These are phyloP conservation scores for Bipolaris gigantea DNA, from an alignment of 2,329 filamentous ascomycete genomes.

Conservation along the genomic window DNA sequence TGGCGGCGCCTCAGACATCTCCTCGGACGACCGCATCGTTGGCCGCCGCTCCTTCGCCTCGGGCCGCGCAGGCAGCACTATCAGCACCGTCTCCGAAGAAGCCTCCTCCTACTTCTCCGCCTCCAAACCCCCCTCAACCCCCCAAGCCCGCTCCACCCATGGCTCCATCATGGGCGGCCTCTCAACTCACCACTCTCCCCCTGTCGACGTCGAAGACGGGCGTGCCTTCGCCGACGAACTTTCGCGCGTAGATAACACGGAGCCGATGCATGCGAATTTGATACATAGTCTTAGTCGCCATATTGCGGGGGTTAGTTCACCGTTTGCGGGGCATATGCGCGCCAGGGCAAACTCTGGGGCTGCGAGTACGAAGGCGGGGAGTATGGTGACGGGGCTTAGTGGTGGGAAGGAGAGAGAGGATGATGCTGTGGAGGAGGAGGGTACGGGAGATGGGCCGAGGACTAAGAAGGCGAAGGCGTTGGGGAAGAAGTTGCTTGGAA, in stretches of 20 bases:
- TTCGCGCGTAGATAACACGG: conserved; percentile 40
- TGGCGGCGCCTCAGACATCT: conserved; percentile 29
- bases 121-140: conserved; percentile 15
- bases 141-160: conserved; percentile 25
- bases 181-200: conserved; percentile 15
- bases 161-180: conserved; percentile 31
- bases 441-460: conserved; percentile 6
- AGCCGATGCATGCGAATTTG: conserved; percentile 40
- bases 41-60: conserved; percentile 37
- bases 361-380: conserved; percentile 19
- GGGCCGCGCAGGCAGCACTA: conserved; percentile 33
- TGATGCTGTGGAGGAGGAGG: not conserved
- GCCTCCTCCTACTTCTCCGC: conserved; percentile 19
- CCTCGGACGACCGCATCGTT: conserved; percentile 20
- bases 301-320: conserved; percentile 34
- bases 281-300: conserved; percentile 39
- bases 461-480: conserved; percentile 22
- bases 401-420: not conserved
- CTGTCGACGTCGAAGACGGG: conserved; percentile 32
- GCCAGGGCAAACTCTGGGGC: conserved; percentile 15
- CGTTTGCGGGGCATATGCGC: conserved; percentile 26
- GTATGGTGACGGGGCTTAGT: conserved; percentile 9
- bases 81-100: conserved; percentile 38
- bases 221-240: conserved; percentile 44
- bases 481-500: conserved; percentile 21